Evolutionary conservation across 176 grass and related monocot genomes (phyloP).

Genomic region (Musa itinerans): DNA sequence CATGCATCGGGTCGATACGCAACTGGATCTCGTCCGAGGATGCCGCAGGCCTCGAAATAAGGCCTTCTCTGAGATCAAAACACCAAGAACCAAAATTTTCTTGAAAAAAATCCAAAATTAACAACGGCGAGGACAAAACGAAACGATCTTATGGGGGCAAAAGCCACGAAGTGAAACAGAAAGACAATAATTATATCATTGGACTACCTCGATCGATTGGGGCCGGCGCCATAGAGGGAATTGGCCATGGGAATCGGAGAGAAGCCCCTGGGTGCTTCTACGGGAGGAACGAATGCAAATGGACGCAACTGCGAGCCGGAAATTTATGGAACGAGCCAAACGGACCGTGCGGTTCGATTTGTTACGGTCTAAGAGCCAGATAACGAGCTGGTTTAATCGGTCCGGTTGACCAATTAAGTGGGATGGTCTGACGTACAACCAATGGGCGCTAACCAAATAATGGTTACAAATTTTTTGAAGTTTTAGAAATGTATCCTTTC

Average conservation of each 20-base stretch:
- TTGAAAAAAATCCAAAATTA: neutral
- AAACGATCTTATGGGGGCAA: neutral
- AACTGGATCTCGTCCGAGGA: constrained; percentile 14
- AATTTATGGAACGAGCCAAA: too few relatives aligned
- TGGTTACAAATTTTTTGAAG: too few relatives aligned
- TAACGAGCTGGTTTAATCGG: too few relatives aligned
- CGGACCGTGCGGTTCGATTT: too few relatives aligned
- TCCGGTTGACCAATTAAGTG: too few relatives aligned
- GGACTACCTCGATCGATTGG: constrained; percentile 61
- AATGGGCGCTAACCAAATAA: too few relatives aligned
- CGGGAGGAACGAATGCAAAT: neutral
- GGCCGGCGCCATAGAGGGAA: constrained; percentile 44
- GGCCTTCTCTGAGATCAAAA: neutral
- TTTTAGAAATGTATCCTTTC: too few relatives aligned
- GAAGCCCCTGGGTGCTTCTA: neutral
- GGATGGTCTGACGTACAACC: too few relatives aligned
- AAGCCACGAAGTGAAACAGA: neutral
- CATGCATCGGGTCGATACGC: constrained; percentile 17
- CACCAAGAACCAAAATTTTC: neutral
- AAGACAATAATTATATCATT: neutral
- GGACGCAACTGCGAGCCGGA: too few relatives aligned
- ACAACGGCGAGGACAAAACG: neutral
- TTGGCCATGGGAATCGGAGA: constrained; percentile 33
- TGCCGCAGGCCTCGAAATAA: neutral
- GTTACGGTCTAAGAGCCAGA: too few relatives aligned